Evolutionary conservation across 1,284 basidiomycete species (phyloP), one percentile per base, ranked within the genome.

Genomic region (Sporisorium iseilematis-ciliati): DNA sequence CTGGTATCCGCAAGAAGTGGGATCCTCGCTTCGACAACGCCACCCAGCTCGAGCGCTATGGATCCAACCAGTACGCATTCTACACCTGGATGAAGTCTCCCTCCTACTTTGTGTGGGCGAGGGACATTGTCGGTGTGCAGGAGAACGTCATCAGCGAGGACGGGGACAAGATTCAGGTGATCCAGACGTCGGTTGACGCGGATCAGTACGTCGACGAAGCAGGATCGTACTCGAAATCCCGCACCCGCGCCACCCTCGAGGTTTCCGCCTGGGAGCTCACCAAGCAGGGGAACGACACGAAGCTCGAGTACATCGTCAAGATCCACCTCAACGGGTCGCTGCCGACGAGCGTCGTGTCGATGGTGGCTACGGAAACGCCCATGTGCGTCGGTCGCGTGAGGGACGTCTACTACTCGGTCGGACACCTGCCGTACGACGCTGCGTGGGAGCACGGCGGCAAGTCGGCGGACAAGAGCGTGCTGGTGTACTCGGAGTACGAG

Each of bases 1-100:
- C 81, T 12, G 78, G 78, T 20, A 75, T 82, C 58, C 71, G 81
- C 31, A 80, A 80, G 50, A 81, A 81, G 60, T 83, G 81, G 81
- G 81, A 83, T 45, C 57, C 74, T 4, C 74, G 81, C 12, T 76
- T 83, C 51, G 81, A 83, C 57, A 51, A 38, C n/a, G 67, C 65
- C 7, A 50, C 54, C 29, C 67, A 70, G 57, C 70, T 77, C 49
- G 70, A 77, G 42, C 59, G 75, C 0, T 77, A 73, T 56, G 50
- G 58, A 23, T 20, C 69, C 7, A 62, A 76, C 33, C 25, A 61
- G 51, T 76, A 48, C 50, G 57, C 71, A 7, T 77, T 83, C 58
- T 83, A 83, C 73, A 76, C 74, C 33, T 72, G 78, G 51, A 67
- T 81, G 63, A 82, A 82, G 67, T 75, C 74, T 20, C 80, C 80